These are phyloP conservation scores for Ochetophila trinervis DNA, from an alignment of 306 rosid genomes.

Conservation along the genomic window DNA sequence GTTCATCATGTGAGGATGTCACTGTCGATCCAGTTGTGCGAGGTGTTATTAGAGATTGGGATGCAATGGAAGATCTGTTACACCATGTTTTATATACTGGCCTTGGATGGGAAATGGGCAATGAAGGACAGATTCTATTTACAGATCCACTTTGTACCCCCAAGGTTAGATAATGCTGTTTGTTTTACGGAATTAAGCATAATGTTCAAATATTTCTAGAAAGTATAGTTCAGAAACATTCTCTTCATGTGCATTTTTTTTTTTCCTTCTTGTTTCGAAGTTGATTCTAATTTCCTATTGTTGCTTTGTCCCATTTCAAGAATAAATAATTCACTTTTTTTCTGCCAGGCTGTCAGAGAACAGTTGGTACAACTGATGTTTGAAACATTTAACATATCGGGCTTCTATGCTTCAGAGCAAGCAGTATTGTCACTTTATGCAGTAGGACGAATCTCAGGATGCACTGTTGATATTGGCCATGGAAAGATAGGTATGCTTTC, in stretches of 20 bases:
- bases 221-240: background rate
- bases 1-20: slow-evolving; percentile 43
- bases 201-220: background rate
- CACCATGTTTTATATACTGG: slow-evolving; percentile 80
- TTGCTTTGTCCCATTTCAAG: slow-evolving; percentile 3
- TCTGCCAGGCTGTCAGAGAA: slow-evolving; percentile 80
- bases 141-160: slow-evolving; percentile 96
- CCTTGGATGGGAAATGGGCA: slow-evolving; percentile 99
- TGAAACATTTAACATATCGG: slow-evolving; percentile 98
- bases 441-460: slow-evolving; percentile 95
- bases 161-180: slow-evolving; percentile 47
- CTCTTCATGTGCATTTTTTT: too few relatives aligned
- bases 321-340: slow-evolving; percentile 15
- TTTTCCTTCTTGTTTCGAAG: background rate
- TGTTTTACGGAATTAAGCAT: background rate
- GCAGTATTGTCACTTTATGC: slow-evolving; percentile 92
- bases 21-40: slow-evolving; percentile 74
- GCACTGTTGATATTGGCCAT: slow-evolving; percentile 95
- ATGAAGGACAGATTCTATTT: slow-evolving; percentile 89
- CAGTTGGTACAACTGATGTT: slow-evolving; percentile 96
- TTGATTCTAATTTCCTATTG: background rate
- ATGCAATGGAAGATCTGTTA: slow-evolving; percentile 94
- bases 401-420: slow-evolving; percentile 98
- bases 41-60: slow-evolving; percentile 85
- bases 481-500: slow-evolving; percentile 80